Evolutionary conservation across 2,329 filamentous ascomycete species (phyloP).

Genomic region (Claviceps africana): DNA sequence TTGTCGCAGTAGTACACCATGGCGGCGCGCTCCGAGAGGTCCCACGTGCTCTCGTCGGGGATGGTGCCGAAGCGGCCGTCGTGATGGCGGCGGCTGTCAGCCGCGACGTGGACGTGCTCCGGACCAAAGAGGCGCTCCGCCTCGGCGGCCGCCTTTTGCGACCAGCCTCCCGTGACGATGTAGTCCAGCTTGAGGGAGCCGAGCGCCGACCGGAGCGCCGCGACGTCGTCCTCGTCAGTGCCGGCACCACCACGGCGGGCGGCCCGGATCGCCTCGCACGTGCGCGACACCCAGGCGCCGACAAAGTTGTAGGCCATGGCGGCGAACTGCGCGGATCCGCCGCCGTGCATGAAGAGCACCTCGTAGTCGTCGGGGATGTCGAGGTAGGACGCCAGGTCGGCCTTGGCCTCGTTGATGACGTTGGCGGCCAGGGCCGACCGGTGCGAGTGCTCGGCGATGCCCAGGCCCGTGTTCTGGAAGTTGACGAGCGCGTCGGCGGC

Average conservation of each 20-base stretch:
- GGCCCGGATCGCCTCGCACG: conserved; percentile 41
- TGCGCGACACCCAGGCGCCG: conserved; percentile 63
- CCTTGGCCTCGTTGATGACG: conserved; percentile 68
- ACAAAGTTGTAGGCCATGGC: conserved; percentile 76
- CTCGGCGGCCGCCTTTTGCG: conserved; percentile 76
- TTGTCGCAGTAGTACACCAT: conserved; percentile 89
- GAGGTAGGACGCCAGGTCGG: conserved; percentile 56
- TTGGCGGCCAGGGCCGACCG: conserved; percentile 64
- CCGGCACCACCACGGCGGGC: neutral
- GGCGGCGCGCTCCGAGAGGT: conserved; percentile 51
- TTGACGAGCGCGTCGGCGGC: conserved; percentile 69
- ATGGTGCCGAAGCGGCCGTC: conserved; percentile 78
- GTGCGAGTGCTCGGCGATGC: conserved; percentile 79
- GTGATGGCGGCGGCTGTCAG: conserved; percentile 52
- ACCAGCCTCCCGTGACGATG: conserved; percentile 73
- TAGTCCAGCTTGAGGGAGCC: conserved; percentile 66
- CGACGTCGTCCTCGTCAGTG: too few relatives aligned
- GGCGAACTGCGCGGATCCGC: conserved; percentile 73
- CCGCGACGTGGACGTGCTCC: conserved; percentile 66
- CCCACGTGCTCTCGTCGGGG: conserved; percentile 64
- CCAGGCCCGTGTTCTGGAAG: conserved; percentile 67
- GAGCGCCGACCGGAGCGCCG: conserved; percentile 42
- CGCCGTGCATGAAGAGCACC: conserved; percentile 75
- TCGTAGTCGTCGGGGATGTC: conserved; percentile 81
- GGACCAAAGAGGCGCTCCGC: conserved; percentile 62